Percentiles rank a stretch among this genome's conserved stretches.
Conservation (phyloP, 2,329 filamentous ascomycete species). For the Xylaria sp. region DNA sequence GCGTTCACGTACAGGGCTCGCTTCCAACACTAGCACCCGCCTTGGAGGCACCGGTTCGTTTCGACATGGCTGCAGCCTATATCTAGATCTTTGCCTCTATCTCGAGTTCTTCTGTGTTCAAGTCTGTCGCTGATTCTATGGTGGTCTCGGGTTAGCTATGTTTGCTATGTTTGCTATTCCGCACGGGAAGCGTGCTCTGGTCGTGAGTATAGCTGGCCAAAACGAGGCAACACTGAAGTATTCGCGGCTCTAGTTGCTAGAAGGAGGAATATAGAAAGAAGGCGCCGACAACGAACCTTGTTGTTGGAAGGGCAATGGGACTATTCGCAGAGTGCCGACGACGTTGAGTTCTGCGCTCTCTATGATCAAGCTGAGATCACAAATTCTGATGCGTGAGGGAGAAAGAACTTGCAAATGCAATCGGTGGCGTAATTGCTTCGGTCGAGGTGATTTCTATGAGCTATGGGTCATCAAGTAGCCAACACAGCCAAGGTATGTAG, state of each 20-base stretch:
- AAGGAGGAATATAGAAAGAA: not conserved
- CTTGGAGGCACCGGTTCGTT: slow-evolving; percentile 64
- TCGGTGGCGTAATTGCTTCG: not conserved
- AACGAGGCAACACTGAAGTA: not conserved
- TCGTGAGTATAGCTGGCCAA: not conserved
- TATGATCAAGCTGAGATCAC: not conserved
- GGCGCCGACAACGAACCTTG: not conserved
- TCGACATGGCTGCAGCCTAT: slow-evolving; percentile 64
- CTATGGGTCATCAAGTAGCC: not conserved
- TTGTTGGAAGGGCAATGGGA: not conserved
- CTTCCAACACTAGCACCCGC: slow-evolving; percentile 50
- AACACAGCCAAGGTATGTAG: not conserved
- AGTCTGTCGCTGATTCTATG: not conserved
- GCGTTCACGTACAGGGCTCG: slow-evolving; percentile 55
- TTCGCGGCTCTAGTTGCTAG: not conserved
- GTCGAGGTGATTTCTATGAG: too few relatives aligned
- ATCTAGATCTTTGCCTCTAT: not conserved
- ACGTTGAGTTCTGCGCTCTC: not conserved
- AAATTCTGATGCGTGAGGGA: not conserved
- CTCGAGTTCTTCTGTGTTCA: slow-evolving; percentile 5
- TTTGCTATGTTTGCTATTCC: not conserved
- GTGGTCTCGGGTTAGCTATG: not conserved
- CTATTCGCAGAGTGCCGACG: not conserved
- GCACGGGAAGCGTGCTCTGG: slow-evolving; percentile 7
- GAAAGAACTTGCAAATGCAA: not conserved